Conservation (phyloP, 371 early-diverging fungal genomes). For the Amoeboaphelidium protococcarum region DNA sequence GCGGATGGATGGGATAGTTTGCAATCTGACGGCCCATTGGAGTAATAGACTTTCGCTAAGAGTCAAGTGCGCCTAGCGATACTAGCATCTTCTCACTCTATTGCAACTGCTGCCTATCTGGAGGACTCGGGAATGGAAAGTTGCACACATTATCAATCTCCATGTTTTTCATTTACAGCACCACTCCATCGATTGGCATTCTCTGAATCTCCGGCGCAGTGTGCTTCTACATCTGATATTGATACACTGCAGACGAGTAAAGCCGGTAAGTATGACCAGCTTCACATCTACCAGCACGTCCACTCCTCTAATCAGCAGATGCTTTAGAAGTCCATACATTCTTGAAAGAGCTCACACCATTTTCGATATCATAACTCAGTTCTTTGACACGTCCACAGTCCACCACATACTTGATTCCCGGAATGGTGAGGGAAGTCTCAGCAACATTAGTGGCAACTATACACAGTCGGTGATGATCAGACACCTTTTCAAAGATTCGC, state of each 20-base stretch:
- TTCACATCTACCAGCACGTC: conserved; percentile 14
- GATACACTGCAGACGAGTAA: conserved; percentile 5
- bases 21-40: conserved; percentile 68
- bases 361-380: conserved; percentile 3
- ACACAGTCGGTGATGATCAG: conserved; percentile 4
- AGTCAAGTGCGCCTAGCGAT: conserved; percentile 6
- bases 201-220: conserved; percentile 77
- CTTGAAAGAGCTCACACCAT: conserved; percentile 6
- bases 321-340: conserved; percentile 13
- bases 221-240: conserved; percentile 44
- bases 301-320: conserved; percentile 15
- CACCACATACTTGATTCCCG: conserved; percentile 85
- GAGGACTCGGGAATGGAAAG: conserved; percentile 88
- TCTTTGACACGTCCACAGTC: conserved; percentile 91
- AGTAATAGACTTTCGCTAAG: conserved; percentile 37
- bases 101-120: conserved; percentile 28
- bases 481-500: conserved; percentile 7
- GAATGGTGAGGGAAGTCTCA: conserved; percentile 96
- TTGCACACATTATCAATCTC: conserved; percentile 70
- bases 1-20: conserved; percentile 74
- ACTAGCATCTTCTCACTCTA: conserved; percentile 27
- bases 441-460: conserved; percentile 98
- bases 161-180: conserved; percentile 88
- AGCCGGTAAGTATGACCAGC: conserved; percentile 22
- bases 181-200: conserved; percentile 77